phyloP scores from a whole-genome alignment of 345 rosid species.

The Hibiscus mutabilis region DNA sequence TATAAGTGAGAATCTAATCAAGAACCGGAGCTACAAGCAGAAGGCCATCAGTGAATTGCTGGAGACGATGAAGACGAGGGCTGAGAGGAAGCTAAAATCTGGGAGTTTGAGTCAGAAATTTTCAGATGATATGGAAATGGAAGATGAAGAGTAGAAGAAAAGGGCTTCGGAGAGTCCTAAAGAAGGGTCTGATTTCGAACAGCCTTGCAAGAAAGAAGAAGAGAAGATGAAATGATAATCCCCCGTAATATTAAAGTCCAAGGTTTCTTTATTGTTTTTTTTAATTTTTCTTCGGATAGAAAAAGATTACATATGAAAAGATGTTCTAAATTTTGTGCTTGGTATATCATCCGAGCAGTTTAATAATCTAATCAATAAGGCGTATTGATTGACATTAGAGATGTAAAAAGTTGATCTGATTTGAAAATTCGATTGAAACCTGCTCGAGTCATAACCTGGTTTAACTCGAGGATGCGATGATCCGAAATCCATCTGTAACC shows the following conservation, averaged over 20 bases:
- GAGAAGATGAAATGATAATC: constrained; percentile 22
- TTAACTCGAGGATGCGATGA: no score
- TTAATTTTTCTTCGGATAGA: background rate
- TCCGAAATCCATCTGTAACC: no score
- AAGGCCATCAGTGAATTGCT: constrained; percentile 55
- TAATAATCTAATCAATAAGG: no score
- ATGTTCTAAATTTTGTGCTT: no score
- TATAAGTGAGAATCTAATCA: constrained; percentile 72
- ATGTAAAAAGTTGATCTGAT: no score
- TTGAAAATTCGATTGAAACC: no score
- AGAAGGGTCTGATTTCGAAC: constrained; percentile 28
- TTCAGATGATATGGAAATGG: constrained; percentile 14
- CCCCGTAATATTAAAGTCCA: background rate
- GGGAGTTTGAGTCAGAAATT: constrained; percentile 23
- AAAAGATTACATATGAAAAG: no score
- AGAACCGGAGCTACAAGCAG: constrained; percentile 50
- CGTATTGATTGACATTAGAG: no score
- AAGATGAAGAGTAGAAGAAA: constrained; percentile 55
- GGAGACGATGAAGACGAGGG: constrained; percentile 39
- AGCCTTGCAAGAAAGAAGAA: constrained; percentile 25
- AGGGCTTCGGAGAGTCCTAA: constrained; percentile 69
- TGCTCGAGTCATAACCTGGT: no score
- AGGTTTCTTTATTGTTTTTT: background rate
- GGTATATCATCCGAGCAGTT: no score
- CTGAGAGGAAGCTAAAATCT: constrained; percentile 33